A percentile compares a stretch with the other conserved stretches of the same genome.
phyloP scores from a whole-genome alignment of 495 filamentous ascomycete species.

The Penicillium mononematosum region DNA sequence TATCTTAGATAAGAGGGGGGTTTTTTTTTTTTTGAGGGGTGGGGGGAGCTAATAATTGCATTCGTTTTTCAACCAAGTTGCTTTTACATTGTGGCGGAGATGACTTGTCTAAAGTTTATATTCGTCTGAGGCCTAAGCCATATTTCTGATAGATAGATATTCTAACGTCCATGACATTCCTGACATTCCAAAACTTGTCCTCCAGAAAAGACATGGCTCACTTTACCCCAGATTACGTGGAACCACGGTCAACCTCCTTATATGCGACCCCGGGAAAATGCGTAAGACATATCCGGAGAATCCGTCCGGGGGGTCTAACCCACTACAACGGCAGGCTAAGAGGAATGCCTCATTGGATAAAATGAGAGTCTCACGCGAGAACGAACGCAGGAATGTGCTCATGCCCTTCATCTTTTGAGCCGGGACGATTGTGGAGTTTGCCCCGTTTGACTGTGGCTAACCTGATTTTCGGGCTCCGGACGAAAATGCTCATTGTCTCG shows the following conservation, averaged over 20 bases:
- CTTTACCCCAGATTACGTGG: constrained; percentile 6
- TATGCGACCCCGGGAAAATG: constrained; percentile 19
- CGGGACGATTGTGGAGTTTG: constrained; percentile 13
- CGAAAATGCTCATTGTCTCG: neutral
- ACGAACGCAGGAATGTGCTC: constrained; percentile 6
- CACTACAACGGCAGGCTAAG: constrained; percentile 16
- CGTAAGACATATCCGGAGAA: constrained; percentile 22
- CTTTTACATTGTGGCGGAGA: neutral
- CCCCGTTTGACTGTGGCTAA: constrained; percentile 7
- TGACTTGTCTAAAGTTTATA: neutral
- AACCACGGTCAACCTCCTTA: neutral
- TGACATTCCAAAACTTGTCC: neutral
- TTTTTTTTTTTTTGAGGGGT: too few relatives aligned
- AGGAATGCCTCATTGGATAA: constrained; percentile 12
- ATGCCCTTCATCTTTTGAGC: constrained; percentile 1
- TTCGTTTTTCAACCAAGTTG: too few relatives aligned
- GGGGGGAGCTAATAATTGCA: too few relatives aligned
- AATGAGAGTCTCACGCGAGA: constrained; percentile 4
- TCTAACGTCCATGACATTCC: neutral
- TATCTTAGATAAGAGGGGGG: neutral
- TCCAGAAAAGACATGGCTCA: neutral
- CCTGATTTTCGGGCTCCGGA: constrained; percentile 2
- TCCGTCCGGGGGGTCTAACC: constrained; percentile 22
- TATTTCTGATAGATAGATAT: neutral
- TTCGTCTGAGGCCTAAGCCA: neutral